phyloP scores from a whole-genome alignment of 2,329 filamentous ascomycete genomes.

The Aspergillus fumigatiaffinis region DNA sequence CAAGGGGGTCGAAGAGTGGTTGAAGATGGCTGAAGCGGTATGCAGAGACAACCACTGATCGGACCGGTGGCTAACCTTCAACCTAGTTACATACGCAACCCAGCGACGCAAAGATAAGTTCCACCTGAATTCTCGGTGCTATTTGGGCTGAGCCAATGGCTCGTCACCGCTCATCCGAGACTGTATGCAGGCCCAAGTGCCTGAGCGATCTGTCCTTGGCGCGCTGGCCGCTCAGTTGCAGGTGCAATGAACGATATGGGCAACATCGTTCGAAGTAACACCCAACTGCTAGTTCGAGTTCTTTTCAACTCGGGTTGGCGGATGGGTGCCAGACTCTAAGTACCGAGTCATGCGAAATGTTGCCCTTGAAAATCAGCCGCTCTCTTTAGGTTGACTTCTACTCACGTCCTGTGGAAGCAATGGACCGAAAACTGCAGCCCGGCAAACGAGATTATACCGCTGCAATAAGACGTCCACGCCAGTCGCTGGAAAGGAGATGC shows the following conservation, averaged over 20 bases:
- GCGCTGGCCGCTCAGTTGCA: neutral
- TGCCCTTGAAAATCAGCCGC: neutral
- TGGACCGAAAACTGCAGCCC: neutral
- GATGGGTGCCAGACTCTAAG: neutral
- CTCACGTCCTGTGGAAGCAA: neutral
- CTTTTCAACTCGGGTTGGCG: neutral
- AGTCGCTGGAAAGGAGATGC: neutral
- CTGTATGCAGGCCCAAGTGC: neutral
- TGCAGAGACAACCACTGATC: conserved; percentile 20
- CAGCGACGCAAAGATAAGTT: conserved; percentile 7
- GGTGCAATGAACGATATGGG: neutral
- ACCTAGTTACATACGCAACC: conserved; percentile 25
- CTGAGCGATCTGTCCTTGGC: neutral
- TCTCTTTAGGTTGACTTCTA: neutral
- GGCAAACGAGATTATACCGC: neutral
- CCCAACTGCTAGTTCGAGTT: neutral
- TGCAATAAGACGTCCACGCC: neutral
- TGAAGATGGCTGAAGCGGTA: conserved; percentile 67
- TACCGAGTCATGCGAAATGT: neutral
- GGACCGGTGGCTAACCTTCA: conserved; percentile 5
- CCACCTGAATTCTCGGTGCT: conserved; percentile 8
- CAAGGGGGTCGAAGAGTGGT: conserved; percentile 75
- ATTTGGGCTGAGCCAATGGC: neutral
- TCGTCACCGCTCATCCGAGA: neutral
- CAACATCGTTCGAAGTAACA: neutral